Conservation (phyloP, 116 monocot species). For the Iris pallida region DNA sequence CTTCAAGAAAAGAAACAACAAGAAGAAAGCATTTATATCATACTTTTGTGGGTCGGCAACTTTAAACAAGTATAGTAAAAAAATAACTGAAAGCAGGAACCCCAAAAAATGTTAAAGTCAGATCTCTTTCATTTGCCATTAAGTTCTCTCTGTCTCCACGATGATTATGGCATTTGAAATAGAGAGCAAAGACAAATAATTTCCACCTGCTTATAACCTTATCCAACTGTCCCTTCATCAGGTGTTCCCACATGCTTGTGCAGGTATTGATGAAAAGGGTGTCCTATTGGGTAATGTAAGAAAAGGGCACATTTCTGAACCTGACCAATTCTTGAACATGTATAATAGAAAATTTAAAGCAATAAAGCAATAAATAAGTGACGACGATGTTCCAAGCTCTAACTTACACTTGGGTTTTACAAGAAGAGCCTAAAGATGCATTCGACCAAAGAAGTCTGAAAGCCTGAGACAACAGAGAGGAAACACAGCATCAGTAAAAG, state of each 20-base stretch:
- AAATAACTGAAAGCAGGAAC: not conserved
- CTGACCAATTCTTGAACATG: not conserved
- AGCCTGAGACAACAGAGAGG: conserved; percentile 42
- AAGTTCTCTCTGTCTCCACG: not conserved
- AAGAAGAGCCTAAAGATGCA: conserved; percentile 44
- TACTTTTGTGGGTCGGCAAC: not conserved
- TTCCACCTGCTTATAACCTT: not conserved
- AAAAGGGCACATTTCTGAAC: not conserved
- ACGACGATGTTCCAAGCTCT: not conserved
- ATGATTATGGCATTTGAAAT: not conserved
- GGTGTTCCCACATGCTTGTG: not conserved
- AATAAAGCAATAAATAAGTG: conserved; percentile 1
- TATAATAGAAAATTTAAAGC: not conserved
- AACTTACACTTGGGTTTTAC: conserved; percentile 30
- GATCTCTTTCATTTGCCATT: not conserved
- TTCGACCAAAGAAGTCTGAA: conserved; percentile 61
- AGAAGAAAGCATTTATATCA: not conserved
- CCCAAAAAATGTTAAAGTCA: not conserved
- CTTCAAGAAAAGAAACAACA: not conserved
- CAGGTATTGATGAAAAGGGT: not conserved
- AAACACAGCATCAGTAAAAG: not conserved
- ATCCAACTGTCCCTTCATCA: not conserved
- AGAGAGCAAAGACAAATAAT: not conserved
- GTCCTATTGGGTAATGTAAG: not conserved
- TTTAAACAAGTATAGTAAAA: not conserved